These are phyloP conservation scores for Ophiostoma angusticollis DNA, from an alignment of 2,329 filamentous ascomycete genomes.

Conservation along the genomic window DNA sequence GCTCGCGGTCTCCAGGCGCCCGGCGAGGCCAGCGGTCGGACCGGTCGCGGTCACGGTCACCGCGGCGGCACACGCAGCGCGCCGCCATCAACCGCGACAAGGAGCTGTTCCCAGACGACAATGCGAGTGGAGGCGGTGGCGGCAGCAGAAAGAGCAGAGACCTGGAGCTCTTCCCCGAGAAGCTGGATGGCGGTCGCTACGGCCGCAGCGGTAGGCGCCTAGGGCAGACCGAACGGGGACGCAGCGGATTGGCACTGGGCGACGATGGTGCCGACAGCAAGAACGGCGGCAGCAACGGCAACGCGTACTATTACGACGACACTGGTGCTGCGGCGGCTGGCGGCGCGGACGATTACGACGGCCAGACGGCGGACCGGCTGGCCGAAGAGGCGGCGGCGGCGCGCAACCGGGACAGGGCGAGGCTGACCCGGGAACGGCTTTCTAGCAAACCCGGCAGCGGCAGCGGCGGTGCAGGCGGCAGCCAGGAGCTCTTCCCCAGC, in stretches of 20 bases:
- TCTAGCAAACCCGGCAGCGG: constrained; percentile 25
- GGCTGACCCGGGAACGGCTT: constrained; percentile 31
- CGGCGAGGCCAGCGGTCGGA: too few species aligned
- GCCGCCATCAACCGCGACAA: constrained; percentile 34
- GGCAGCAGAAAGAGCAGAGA: constrained; percentile 15
- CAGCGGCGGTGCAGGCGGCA: constrained; percentile 19
- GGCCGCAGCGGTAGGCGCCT: too few species aligned
- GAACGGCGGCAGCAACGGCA: constrained; percentile 27
- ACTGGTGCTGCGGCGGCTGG: constrained; percentile 6
- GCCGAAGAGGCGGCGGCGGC: constrained; percentile 13
- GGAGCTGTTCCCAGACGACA: constrained; percentile 48
- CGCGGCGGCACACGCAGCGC: not conserved
- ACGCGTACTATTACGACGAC: constrained; percentile 26
- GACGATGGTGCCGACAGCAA: too few species aligned
- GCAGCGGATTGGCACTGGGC: too few species aligned
- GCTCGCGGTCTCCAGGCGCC: constrained; percentile 2
- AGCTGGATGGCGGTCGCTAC: not conserved
- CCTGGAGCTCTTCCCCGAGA: constrained; percentile 11
- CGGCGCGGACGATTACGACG: constrained; percentile 17
- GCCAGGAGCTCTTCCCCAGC: constrained; percentile 41
- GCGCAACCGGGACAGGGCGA: constrained; percentile 32
- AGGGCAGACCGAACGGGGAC: too few species aligned
- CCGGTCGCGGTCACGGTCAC: not conserved
- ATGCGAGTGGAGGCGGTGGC: not conserved
- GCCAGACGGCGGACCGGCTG: constrained; percentile 16